Evolutionary conservation across 2,329 filamentous ascomycete species (phyloP).

Genomic region (Penicillium expansum): DNA sequence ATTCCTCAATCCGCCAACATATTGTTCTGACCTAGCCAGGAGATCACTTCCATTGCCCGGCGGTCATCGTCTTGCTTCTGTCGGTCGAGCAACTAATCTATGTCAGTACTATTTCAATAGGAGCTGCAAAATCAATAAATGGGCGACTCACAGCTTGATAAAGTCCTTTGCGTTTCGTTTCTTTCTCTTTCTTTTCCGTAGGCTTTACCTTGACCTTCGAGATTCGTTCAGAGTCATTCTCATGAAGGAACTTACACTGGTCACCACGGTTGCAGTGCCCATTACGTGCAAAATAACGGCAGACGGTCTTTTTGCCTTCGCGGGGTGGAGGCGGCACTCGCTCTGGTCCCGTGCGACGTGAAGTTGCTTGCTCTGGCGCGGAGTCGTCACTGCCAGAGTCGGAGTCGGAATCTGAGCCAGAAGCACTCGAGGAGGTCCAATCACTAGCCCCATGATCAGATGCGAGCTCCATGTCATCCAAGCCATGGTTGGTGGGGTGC

Average conservation of each 20-base stretch:
- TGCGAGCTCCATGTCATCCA: constrained; percentile 12
- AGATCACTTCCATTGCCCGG: constrained; percentile 43
- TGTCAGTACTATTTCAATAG: constrained; percentile 2
- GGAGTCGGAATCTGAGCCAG: constrained; percentile 24
- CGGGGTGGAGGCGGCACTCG: constrained; percentile 40
- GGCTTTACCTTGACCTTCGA: constrained; percentile 30
- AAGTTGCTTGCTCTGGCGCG: constrained; percentile 43
- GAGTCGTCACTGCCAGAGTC: constrained; percentile 32
- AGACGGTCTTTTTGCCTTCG: constrained; percentile 34
- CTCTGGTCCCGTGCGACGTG: constrained; percentile 42
- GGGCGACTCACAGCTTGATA: constrained; percentile 41
- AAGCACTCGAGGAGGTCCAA: constrained; percentile 42
- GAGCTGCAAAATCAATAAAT: background rate
- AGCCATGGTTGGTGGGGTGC: background rate
- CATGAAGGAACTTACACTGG: constrained; percentile 45
- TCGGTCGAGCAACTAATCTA: constrained; percentile 40
- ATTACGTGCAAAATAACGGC: constrained; percentile 42
- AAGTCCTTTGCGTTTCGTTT: constrained; percentile 38
- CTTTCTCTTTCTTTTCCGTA: constrained; percentile 25
- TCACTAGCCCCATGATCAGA: constrained; percentile 30
- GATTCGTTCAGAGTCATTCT: constrained; percentile 28
- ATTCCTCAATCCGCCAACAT: background rate
- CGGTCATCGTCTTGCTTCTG: constrained; percentile 45
- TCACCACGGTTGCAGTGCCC: constrained; percentile 45
- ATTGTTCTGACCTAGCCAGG: constrained; percentile 40